phyloP scores from a whole-genome alignment of 2,329 filamentous ascomycete genomes.

The Metarhizium guizhouense region DNA sequence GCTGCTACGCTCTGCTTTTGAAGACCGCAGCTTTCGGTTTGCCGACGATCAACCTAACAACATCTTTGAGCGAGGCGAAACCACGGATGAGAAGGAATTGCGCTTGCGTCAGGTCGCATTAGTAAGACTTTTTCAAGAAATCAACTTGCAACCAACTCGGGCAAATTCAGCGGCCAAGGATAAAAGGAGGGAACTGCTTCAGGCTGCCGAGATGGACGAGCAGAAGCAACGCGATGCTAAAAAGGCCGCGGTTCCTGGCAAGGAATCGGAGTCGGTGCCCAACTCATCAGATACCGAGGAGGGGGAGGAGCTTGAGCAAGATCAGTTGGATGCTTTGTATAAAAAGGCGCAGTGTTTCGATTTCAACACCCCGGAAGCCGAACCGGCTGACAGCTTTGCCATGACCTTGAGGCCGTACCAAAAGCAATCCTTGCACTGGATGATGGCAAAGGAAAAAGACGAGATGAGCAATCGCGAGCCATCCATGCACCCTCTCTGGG shows the following conservation, averaged over 20 bases:
- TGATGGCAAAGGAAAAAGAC: conserved; percentile 87
- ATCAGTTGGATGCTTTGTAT: conserved; percentile 89
- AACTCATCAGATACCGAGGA: conserved; percentile 65
- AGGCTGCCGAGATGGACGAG: conserved; percentile 83
- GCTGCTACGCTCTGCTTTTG: conserved; percentile 66
- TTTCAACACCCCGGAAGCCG: conserved; percentile 79
- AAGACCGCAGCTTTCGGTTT: conserved; percentile 47
- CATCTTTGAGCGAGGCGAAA: conserved; percentile 79
- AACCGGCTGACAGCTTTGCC: conserved; percentile 72
- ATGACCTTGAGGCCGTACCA: conserved; percentile 87
- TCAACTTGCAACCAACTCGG: conserved; percentile 69
- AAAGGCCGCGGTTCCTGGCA: conserved; percentile 20
- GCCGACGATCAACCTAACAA: conserved; percentile 62
- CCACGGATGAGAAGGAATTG: conserved; percentile 72
- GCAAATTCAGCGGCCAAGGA: conserved; percentile 70
- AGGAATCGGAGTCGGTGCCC: conserved; percentile 39
- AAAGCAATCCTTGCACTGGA: conserved; percentile 92
- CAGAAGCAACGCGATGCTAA: conserved; percentile 53
- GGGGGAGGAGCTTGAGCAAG: conserved; percentile 84
- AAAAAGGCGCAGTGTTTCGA: conserved; percentile 96
- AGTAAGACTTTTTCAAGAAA: conserved; percentile 81
- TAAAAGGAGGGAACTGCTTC: conserved; percentile 73
- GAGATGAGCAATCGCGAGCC: conserved; percentile 59
- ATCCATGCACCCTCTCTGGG: conserved; percentile 96
- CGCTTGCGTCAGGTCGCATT: conserved; percentile 78